Evolutionary conservation across 2,329 filamentous ascomycete genomes (phyloP).

Genomic region (Pseudocercospora cruenta): DNA sequence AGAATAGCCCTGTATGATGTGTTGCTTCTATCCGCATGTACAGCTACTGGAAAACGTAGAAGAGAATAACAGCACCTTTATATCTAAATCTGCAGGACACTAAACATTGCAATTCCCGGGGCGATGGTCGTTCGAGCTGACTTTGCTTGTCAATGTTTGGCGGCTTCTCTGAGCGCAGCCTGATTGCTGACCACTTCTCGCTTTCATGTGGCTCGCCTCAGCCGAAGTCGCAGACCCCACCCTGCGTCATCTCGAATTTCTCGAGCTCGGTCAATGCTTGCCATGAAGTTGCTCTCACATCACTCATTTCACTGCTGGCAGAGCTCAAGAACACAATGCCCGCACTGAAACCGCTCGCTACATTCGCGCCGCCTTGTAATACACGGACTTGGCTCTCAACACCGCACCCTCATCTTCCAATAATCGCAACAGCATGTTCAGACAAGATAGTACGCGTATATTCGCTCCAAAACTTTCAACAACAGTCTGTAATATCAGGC

Average conservation of each 20-base stretch:
- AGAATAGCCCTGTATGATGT: slow-evolving; percentile 27
- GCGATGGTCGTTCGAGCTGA: background rate
- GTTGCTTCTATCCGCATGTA: background rate
- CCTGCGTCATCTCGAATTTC: slow-evolving; percentile 6
- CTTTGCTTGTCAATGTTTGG: background rate
- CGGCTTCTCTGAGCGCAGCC: background rate
- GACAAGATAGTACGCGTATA: slow-evolving; percentile 88
- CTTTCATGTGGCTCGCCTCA: background rate
- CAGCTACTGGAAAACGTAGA: no score
- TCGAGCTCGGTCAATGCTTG: background rate
- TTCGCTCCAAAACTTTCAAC: slow-evolving; percentile 77
- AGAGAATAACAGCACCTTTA: no score
- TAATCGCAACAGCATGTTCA: slow-evolving; percentile 85
- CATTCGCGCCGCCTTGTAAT: slow-evolving; percentile 56
- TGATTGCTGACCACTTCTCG: slow-evolving; percentile 5
- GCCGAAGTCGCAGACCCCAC: background rate
- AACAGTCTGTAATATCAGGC: slow-evolving; percentile 78
- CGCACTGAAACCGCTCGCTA: slow-evolving; percentile 52
- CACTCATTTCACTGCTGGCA: background rate
- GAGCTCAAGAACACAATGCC: slow-evolving; percentile 20
- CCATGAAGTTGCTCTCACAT: background rate
- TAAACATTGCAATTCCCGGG: no score
- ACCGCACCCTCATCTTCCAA: slow-evolving; percentile 83
- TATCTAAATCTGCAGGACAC: no score
- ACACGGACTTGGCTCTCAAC: slow-evolving; percentile 80